Conservation (phyloP, 2,329 filamentous ascomycete genomes). For the Colletotrichum falcatum region DNA sequence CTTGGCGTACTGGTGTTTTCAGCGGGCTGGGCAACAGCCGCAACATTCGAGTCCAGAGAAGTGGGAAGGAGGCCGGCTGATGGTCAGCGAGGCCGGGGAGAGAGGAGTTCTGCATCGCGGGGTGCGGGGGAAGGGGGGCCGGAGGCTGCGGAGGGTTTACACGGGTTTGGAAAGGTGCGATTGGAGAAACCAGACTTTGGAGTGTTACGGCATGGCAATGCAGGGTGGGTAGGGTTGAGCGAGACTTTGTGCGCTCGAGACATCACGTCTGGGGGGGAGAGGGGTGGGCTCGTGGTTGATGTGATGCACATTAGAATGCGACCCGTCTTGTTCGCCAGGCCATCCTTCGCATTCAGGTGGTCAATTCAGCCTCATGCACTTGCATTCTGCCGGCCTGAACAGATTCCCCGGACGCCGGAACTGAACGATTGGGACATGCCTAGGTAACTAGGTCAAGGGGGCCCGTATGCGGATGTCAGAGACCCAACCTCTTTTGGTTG, state of each 20-base stretch:
- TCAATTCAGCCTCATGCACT: neutral
- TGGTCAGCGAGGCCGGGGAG: neutral
- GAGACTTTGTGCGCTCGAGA: neutral
- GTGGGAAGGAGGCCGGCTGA: neutral
- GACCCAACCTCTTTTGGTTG: neutral
- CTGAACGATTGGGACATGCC: neutral
- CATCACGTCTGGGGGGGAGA: neutral
- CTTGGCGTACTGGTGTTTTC: constrained; percentile 4
- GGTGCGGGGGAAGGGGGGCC: neutral
- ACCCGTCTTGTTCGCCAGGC: neutral
- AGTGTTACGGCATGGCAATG: neutral
- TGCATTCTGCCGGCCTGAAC: neutral
- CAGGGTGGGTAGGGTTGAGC: neutral
- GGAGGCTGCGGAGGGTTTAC: neutral
- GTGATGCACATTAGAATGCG: neutral
- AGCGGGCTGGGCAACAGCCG: neutral
- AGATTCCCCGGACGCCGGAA: neutral
- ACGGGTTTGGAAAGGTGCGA: constrained; percentile 20
- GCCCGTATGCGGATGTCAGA: neutral
- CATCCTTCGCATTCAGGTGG: neutral
- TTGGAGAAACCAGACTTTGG: neutral
- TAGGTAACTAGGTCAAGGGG: neutral
- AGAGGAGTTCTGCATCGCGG: neutral
- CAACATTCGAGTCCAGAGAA: neutral
- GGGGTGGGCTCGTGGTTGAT: neutral